phyloP scores from a whole-genome alignment of 73 alveolate genomes.

The Uronychia binucleata region DNA sequence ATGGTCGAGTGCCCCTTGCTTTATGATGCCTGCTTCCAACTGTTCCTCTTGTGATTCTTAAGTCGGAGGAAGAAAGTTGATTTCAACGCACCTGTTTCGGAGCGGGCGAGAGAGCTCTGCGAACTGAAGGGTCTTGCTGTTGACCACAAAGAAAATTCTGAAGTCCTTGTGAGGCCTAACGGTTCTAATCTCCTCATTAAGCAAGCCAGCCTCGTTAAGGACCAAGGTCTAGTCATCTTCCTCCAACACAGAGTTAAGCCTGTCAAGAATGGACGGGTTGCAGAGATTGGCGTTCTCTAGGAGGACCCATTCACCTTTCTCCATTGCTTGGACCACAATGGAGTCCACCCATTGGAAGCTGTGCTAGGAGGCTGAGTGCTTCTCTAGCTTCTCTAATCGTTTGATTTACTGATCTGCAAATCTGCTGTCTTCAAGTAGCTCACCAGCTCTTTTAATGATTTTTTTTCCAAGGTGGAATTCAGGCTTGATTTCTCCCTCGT shows the following conservation, averaged over 20 bases:
- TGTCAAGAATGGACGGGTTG: slow-evolving; percentile 92
- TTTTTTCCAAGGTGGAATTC: too few species aligned
- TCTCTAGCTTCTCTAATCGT: not conserved
- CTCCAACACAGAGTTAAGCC: slow-evolving; percentile 94
- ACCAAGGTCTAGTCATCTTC: slow-evolving; percentile 53
- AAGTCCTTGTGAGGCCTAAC: slow-evolving; percentile 84
- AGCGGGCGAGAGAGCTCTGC: slow-evolving; percentile 91
- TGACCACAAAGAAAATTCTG: slow-evolving; percentile 83
- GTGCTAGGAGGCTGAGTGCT: slow-evolving; percentile 21
- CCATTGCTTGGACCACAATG: slow-evolving; percentile 79
- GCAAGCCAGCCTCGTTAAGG: slow-evolving; percentile 70
- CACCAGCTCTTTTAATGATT: too few species aligned
- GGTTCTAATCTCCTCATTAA: slow-evolving; percentile 69
- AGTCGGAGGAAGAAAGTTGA: slow-evolving; percentile 52
- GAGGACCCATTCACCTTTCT: slow-evolving; percentile 90
- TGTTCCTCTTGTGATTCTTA: not conserved
- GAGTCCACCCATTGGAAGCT: slow-evolving; percentile 94
- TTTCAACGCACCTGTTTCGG: slow-evolving; percentile 92
- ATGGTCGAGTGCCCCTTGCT: not conserved
- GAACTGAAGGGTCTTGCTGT: slow-evolving; percentile 40
- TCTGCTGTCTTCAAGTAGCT: too few species aligned
- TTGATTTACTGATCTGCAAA: too few species aligned
- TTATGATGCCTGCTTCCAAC: not conserved
- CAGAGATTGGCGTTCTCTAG: slow-evolving; percentile 89
- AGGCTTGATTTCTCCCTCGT: too few species aligned